phyloP scores from a whole-genome alignment of 1,139 yeast genomes.

The Debaryomycetaceae sp. region DNA sequence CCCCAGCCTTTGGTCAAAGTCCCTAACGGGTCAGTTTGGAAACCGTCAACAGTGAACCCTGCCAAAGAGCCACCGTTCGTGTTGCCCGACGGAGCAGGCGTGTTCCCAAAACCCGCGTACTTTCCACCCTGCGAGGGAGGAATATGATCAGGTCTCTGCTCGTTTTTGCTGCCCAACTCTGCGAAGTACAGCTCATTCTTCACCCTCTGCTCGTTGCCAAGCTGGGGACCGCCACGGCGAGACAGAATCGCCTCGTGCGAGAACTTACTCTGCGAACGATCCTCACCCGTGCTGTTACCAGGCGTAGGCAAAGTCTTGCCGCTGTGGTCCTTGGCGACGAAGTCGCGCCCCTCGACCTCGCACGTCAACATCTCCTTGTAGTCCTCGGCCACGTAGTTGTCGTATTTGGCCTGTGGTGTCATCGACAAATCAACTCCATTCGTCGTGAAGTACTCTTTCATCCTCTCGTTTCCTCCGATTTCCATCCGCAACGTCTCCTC shows the following conservation, averaged over 20 bases:
- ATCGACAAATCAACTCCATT: slow-evolving; percentile 69
- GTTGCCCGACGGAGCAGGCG: slow-evolving; percentile 48
- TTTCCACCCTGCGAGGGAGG: slow-evolving; percentile 96
- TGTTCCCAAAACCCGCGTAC: slow-evolving; percentile 86
- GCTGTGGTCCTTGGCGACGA: slow-evolving; percentile 64
- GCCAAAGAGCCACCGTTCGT: slow-evolving; percentile 36
- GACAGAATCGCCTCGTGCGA: slow-evolving; percentile 34
- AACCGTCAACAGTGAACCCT: slow-evolving; percentile 64
- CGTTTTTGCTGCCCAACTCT: slow-evolving; percentile 68
- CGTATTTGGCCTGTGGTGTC: slow-evolving; percentile 74
- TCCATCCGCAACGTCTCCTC: slow-evolving; percentile 92
- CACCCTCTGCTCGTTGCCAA: slow-evolving; percentile 42
- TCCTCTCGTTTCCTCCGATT: slow-evolving; percentile 84
- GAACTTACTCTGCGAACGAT: slow-evolving; percentile 8
- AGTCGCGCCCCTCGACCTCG: slow-evolving; percentile 69
- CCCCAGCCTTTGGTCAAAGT: slow-evolving; percentile 94
- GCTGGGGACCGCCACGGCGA: slow-evolving; percentile 38
- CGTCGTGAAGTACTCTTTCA: slow-evolving; percentile 60
- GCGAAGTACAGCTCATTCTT: slow-evolving; percentile 83
- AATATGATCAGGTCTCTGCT: slow-evolving; percentile 66
- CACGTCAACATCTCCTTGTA: slow-evolving; percentile 80
- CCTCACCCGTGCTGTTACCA: slow-evolving; percentile 2
- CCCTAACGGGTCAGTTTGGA: slow-evolving; percentile 85
- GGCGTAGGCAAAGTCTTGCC: slow-evolving; percentile 41
- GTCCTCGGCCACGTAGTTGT: slow-evolving; percentile 90